A percentile compares a stretch with the other conserved stretches of the same genome.
Evolutionary conservation across 2,329 filamentous ascomycete species (phyloP).

Genomic region (Endoconidiophora laricicola): DNA sequence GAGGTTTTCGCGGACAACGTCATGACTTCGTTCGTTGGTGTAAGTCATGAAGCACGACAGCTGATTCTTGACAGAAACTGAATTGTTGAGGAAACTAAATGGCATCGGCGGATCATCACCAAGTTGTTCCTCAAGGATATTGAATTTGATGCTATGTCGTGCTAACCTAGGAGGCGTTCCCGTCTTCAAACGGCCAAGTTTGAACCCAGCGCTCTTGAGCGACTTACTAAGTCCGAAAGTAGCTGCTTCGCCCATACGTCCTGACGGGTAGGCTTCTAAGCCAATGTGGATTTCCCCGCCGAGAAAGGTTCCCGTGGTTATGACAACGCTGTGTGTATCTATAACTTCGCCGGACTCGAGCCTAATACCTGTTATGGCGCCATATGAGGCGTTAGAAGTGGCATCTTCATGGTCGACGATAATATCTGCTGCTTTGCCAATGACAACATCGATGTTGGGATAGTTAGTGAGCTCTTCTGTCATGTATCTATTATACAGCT

Average conservation of each 20-base stretch:
- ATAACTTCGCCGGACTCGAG: conserved; percentile 79
- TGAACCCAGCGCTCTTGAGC: conserved; percentile 71
- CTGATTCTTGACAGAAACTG: conserved; percentile 64
- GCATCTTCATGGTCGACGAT: conserved; percentile 37
- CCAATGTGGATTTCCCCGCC: conserved; percentile 95
- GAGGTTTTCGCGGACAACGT: conserved; percentile 74
- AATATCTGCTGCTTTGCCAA: conserved; percentile 85
- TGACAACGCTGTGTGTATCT: conserved; percentile 65
- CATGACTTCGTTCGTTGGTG: conserved; percentile 70
- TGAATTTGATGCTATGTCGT: conserved; percentile 65
- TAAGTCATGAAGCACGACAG: conserved; percentile 74
- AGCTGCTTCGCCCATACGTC: conserved; percentile 83
- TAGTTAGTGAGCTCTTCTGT: conserved; percentile 66
- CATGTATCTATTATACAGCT: conserved; percentile 83
- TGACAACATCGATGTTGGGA: conserved; percentile 60
- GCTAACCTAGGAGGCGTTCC: conserved; percentile 84
- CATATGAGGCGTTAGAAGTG: conserved; percentile 30
- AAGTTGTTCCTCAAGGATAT: conserved; percentile 50
- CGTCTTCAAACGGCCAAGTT: conserved; percentile 81
- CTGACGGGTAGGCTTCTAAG: conserved; percentile 66
- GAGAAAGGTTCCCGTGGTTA: conserved; percentile 91
- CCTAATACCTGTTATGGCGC: conserved; percentile 60
- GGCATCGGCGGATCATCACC: conserved; percentile 77
- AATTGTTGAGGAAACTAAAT: conserved; percentile 78
- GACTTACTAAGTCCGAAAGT: conserved; percentile 89